These are phyloP conservation scores for Clarireedia hainanense DNA, from an alignment of 2,329 filamentous ascomycete species.

Conservation along the genomic window DNA sequence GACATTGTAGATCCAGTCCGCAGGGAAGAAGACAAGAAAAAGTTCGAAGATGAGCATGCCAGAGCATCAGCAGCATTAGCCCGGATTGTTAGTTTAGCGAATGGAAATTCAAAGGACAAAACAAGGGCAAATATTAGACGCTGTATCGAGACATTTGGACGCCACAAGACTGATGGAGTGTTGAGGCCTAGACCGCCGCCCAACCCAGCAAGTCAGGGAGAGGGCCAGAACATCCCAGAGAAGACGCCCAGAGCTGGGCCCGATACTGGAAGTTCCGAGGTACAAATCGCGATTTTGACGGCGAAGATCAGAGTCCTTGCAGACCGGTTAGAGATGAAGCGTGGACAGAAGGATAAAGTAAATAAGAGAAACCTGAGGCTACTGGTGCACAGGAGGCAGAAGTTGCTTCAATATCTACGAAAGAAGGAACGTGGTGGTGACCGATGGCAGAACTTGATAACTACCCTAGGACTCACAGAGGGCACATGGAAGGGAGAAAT, in stretches of 20 bases:
- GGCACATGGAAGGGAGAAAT: constrained; percentile 91
- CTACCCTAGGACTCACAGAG: constrained; percentile 76
- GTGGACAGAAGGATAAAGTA: constrained; percentile 77
- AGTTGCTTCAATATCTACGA: constrained; percentile 78
- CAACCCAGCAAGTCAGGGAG: constrained; percentile 14
- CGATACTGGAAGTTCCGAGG: constrained; percentile 91
- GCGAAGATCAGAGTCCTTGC: constrained; percentile 83
- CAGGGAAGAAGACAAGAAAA: constrained; percentile 28
- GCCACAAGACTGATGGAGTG: constrained; percentile 73
- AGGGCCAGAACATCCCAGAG: constrained; percentile 16
- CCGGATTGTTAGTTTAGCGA: constrained; percentile 70
- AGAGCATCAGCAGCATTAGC: constrained; percentile 68
- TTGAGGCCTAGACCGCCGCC: constrained; percentile 42
- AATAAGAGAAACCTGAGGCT: constrained; percentile 87
- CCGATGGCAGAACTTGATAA: constrained; percentile 79
- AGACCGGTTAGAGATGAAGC: constrained; percentile 57
- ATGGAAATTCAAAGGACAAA: constrained; percentile 70
- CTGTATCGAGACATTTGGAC: constrained; percentile 80
- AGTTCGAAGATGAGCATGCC: constrained; percentile 49
- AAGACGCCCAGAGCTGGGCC: constrained; percentile 67
- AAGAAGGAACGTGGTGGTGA: constrained; percentile 84
- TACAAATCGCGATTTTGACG: constrained; percentile 94
- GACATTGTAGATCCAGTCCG: constrained; percentile 36
- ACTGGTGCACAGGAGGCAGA: constrained; percentile 83
- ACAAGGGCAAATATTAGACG: constrained; percentile 76